A percentile compares a stretch with the other conserved stretches of the same genome.
Evolutionary conservation across 345 rosid species (phyloP).

Genomic region (Laguncularia racemosa): DNA sequence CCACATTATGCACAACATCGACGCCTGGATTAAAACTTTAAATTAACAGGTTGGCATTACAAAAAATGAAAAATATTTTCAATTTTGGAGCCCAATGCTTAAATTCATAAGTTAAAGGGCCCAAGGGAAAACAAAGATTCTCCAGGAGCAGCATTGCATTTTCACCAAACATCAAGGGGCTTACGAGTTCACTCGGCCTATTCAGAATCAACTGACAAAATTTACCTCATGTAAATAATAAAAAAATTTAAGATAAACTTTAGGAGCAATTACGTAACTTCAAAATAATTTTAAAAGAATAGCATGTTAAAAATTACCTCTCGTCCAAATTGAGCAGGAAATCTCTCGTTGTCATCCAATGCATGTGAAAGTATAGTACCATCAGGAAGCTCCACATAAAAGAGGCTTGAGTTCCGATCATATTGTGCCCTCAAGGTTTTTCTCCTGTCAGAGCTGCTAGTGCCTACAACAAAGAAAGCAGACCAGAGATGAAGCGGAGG

Average conservation of each 20-base stretch:
- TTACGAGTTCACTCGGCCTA: too few species aligned
- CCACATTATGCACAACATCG: too few species aligned
- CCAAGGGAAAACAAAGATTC: too few species aligned
- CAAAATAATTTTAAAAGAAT: neutral
- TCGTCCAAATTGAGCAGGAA: slow-evolving; percentile 89
- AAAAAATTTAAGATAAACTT: neutral
- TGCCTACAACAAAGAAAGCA: slow-evolving; percentile 30
- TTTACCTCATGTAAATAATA: neutral
- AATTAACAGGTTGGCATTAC: too few species aligned
- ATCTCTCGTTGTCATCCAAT: slow-evolving; percentile 66
- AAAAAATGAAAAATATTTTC: too few species aligned
- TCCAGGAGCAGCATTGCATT: too few species aligned
- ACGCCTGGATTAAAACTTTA: too few species aligned
- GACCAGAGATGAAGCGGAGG: neutral
- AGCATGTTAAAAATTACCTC: slow-evolving; percentile 39
- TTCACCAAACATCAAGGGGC: too few species aligned
- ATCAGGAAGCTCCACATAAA: slow-evolving; percentile 76
- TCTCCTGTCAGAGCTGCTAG: slow-evolving; percentile 51
- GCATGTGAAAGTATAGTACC: slow-evolving; percentile 52
- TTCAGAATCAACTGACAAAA: too few species aligned
- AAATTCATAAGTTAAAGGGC: too few species aligned
- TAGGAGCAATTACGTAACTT: neutral
- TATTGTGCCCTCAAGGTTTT: slow-evolving; percentile 57
- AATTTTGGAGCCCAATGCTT: too few species aligned
- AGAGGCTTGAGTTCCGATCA: slow-evolving; percentile 47